These are phyloP conservation scores for Nitzschia palea DNA, from an alignment of 108 stramenopile genomes.

Conservation along the genomic window DNA sequence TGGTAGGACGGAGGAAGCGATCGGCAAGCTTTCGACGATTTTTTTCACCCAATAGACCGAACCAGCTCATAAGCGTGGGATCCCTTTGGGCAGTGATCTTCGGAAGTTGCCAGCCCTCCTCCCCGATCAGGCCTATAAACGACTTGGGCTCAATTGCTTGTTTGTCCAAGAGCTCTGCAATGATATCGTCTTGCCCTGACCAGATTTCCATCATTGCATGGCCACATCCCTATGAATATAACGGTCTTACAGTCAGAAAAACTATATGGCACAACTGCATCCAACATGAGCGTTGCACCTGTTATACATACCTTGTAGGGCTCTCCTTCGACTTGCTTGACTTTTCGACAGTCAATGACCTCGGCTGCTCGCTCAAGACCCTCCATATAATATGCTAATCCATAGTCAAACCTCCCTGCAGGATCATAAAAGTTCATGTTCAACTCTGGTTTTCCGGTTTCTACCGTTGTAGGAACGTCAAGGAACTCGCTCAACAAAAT, in stretches of 20 bases:
- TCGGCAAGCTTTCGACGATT: constrained; percentile 27
- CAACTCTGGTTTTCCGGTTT: constrained; percentile 3
- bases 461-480: constrained; percentile 35
- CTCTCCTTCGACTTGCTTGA: not conserved
- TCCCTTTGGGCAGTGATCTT: constrained; percentile 28
- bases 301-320: not conserved
- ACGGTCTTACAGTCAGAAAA: not conserved
- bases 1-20: constrained; percentile 39
- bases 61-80: constrained; percentile 30
- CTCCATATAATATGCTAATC: not conserved
- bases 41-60: constrained; percentile 29
- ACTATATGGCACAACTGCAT: not conserved
- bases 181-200: not conserved
- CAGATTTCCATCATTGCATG: constrained; percentile 17
- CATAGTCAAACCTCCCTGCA: not conserved
- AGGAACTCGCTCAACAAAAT: constrained; percentile 20
- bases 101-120: constrained; percentile 38
- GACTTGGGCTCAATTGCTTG: not conserved
- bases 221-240: constrained; percentile 11
- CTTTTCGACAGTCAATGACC: not conserved
- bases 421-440: constrained; percentile 31
- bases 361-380: not conserved
- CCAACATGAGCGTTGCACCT: not conserved
- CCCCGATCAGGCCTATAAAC: not conserved
- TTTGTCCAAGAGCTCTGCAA: not conserved